Evolutionary conservation across 1,284 basidiomycete genomes (phyloP).

Genomic region (Blastosporella zonata): DNA sequence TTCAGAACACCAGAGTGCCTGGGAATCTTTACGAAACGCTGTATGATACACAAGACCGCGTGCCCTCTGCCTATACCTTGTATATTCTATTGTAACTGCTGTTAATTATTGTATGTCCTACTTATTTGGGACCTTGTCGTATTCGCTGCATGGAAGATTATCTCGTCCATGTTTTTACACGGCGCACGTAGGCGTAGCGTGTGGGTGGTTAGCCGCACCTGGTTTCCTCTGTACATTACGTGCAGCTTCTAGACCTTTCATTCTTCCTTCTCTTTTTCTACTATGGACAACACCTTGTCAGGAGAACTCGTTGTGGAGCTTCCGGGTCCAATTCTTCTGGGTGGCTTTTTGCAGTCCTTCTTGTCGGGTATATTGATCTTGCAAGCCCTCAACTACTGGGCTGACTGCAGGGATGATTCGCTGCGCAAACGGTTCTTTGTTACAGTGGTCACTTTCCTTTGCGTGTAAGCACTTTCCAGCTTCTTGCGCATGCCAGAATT

Average conservation of each 20-base stretch:
- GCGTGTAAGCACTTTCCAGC: constrained; percentile 43
- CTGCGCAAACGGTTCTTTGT: constrained; percentile 40
- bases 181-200: no score
- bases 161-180: no score
- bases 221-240: no score
- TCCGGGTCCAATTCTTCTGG: constrained; percentile 37
- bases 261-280: neutral
- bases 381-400: constrained; percentile 44
- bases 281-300: constrained; percentile 25
- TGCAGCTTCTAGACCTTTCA: neutral
- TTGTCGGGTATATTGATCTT: constrained; percentile 45
- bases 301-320: constrained; percentile 25
- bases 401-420: constrained; percentile 41
- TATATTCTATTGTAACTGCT: constrained; percentile 2
- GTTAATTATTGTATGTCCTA: constrained; percentile 3
- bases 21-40: constrained; percentile 27
- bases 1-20: constrained; percentile 31
- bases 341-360: constrained; percentile 43
- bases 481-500: no score
- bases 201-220: no score
- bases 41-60: constrained; percentile 7
- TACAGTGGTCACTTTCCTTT: constrained; percentile 34
- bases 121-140: constrained; percentile 3
- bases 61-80: neutral
- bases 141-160: neutral